A percentile compares a stretch with the other conserved stretches of the same genome.
These are phyloP conservation scores for Talaromyces funiculosus DNA, from an alignment of 2,329 filamentous ascomycete genomes.

Conservation along the genomic window DNA sequence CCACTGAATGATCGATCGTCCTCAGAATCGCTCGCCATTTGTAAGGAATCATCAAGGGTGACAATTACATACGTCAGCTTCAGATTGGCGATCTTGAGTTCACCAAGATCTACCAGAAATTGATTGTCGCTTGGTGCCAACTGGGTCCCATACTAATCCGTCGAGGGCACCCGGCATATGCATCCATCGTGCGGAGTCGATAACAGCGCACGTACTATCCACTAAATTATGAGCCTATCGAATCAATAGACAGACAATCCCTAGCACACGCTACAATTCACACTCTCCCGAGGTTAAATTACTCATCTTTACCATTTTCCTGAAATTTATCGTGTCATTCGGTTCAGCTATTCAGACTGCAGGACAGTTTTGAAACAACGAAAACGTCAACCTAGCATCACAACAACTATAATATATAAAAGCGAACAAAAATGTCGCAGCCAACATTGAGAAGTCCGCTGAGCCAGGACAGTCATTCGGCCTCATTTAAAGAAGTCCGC, in stretches of 20 bases:
- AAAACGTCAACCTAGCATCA: neutral
- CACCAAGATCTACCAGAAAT: neutral
- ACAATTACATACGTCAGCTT: neutral
- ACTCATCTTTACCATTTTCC: neutral
- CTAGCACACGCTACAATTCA: neutral
- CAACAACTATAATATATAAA: neutral
- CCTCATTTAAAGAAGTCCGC: constrained; percentile 36
- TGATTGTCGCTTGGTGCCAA: neutral
- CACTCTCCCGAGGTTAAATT: neutral
- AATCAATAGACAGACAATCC: neutral
- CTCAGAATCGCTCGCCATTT: neutral
- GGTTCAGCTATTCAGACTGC: neutral
- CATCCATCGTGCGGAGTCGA: neutral
- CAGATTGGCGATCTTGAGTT: neutral
- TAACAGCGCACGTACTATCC: constrained; percentile 3
- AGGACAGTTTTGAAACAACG: neutral
- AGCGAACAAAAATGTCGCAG: neutral
- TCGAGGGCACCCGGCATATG: neutral
- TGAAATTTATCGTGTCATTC: neutral
- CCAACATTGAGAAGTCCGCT: constrained; percentile 1
- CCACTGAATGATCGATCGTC: neutral
- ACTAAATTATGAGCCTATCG: neutral
- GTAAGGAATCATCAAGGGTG: neutral
- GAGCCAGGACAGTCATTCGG: neutral
- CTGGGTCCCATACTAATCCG: neutral